A percentile compares a stretch with the other conserved stretches of the same genome.
phyloP scores from a whole-genome alignment of 345 rosid species.

The Euphorbia peplus region DNA sequence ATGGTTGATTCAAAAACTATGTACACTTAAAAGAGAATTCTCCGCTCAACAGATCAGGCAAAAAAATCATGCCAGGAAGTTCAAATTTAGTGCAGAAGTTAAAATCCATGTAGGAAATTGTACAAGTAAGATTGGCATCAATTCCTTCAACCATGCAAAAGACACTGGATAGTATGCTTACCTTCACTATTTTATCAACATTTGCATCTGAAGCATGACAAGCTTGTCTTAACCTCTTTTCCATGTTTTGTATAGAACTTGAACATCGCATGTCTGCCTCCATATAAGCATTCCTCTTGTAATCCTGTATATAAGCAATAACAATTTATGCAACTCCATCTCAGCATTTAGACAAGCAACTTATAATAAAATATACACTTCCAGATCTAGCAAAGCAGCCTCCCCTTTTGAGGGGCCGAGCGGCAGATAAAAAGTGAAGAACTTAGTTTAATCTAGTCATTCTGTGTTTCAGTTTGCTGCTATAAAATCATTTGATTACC shows the following conservation, averaged over 20 bases:
- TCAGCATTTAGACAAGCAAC: neutral
- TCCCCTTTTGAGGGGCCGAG: neutral
- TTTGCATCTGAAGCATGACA: slow-evolving; percentile 83
- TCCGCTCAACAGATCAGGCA: neutral
- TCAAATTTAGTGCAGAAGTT: neutral
- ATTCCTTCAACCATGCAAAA: neutral
- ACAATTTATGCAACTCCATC: neutral
- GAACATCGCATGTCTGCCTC: slow-evolving; percentile 86
- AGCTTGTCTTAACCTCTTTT: slow-evolving; percentile 82
- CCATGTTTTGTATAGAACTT: slow-evolving; percentile 76
- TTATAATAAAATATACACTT: neutral
- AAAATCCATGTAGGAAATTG: neutral
- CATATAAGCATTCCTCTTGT: slow-evolving; percentile 72
- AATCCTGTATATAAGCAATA: slow-evolving; percentile 54
- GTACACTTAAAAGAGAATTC: neutral
- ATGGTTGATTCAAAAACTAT: too few species aligned
- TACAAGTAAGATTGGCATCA: too few species aligned
- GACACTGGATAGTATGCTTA: slow-evolving; percentile 17
- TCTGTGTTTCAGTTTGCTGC: neutral
- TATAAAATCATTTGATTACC: neutral
- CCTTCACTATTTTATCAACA: slow-evolving; percentile 78
- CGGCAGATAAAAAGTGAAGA: neutral
- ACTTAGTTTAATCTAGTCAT: neutral
- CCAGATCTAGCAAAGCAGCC: neutral
- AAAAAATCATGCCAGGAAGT: neutral